Conservation (phyloP, 371 early-diverging fungal genomes). For the Haplosporangium sp. region DNA sequence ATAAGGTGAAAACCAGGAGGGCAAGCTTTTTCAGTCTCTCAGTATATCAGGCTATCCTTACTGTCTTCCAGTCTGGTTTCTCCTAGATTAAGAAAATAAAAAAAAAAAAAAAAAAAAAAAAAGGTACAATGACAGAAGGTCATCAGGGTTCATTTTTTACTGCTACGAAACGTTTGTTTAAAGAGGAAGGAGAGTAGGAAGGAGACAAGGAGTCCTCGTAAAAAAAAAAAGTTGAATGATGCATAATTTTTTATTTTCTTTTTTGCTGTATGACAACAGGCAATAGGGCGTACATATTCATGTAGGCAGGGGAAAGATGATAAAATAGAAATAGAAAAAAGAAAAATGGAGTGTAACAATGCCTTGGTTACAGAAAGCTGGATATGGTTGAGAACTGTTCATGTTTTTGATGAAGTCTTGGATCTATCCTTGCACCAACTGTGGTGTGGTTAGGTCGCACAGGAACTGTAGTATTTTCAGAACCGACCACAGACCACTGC, state of each 20-base stretch:
- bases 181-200: not conserved
- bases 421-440: not conserved
- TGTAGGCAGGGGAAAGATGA: no score
- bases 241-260: not conserved
- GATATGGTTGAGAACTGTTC: no score
- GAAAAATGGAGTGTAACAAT: no score
- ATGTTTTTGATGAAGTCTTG: no score
- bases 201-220: no score
- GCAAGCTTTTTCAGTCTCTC: not conserved
- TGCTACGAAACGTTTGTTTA: not conserved
- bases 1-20: not conserved
- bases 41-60: not conserved
- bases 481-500: not conserved
- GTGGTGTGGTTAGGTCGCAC: not conserved
- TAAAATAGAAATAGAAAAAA: no score
- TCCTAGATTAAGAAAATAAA: slow-evolving; percentile 4
- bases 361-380: no score
- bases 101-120: no score
- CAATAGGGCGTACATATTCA: no score
- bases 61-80: not conserved
- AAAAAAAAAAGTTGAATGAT: not conserved
- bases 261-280: no score
- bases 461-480: not conserved
- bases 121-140: slow-evolving; percentile 24
- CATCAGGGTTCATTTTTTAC: not conserved